Percentiles rank a stretch among this genome's conserved stretches.
Evolutionary conservation across 345 rosid species (phyloP).

Genomic region (Raphanus sativus): DNA sequence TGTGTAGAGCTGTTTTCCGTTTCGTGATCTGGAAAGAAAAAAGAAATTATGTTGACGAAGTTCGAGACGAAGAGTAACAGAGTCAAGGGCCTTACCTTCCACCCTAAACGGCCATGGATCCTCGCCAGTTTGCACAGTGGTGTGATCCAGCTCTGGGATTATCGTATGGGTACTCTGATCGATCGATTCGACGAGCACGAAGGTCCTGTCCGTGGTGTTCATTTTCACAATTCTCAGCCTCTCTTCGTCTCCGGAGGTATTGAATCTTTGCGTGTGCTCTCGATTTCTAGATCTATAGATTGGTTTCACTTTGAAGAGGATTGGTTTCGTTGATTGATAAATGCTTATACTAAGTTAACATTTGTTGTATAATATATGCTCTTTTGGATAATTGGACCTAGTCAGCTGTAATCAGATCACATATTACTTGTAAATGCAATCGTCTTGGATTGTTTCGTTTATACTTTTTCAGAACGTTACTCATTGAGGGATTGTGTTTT

Average conservation of each 20-base stretch:
- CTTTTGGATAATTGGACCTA: not conserved
- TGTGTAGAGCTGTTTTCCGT: slow-evolving; percentile 12
- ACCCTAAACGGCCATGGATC: slow-evolving; percentile 91
- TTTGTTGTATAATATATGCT: not conserved
- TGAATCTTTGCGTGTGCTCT: not conserved
- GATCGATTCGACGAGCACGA: slow-evolving; percentile 93
- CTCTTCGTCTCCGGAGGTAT: slow-evolving; percentile 89
- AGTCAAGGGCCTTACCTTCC: slow-evolving; percentile 92
- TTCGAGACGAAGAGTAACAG: slow-evolving; percentile 95
- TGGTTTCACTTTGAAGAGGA: not conserved
- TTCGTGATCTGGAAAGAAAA: not conserved
- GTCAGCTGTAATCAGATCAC: not conserved
- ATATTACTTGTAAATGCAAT: not conserved
- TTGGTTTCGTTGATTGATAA: not conserved
- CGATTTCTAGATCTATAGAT: not conserved
- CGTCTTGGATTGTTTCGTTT: not conserved
- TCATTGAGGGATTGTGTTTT: slow-evolving; percentile 10
- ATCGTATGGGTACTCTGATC: slow-evolving; percentile 86
- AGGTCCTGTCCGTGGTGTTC: slow-evolving; percentile 95
- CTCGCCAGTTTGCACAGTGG: slow-evolving; percentile 95
- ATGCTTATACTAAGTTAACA: not conserved
- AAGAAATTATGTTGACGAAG: slow-evolving; percentile 68
- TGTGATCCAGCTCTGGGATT: slow-evolving; percentile 97
- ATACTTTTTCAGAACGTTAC: not conserved
- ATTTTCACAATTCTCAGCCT: slow-evolving; percentile 89